Percentiles rank a stretch among this genome's conserved stretches.
These are phyloP conservation scores for Eucalyptus paniculata DNA, from an alignment of 345 rosid species.

Conservation along the genomic window DNA sequence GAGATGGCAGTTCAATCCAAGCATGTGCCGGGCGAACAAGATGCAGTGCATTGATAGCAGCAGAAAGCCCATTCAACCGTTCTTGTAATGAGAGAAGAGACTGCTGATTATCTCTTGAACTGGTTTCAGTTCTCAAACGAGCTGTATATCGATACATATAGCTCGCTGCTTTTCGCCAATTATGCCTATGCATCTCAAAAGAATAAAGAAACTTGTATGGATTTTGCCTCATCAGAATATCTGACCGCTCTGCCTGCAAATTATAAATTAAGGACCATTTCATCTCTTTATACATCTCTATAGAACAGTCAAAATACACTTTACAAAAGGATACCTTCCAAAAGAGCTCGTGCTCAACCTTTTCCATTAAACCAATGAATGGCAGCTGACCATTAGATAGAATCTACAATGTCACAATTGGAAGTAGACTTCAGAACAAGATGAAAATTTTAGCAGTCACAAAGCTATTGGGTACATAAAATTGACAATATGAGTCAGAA, in stretches of 20 bases:
- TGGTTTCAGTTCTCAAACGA: constrained; percentile 61
- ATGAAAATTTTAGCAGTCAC: not conserved
- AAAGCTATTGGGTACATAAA: not conserved
- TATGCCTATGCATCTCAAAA: constrained; percentile 84
- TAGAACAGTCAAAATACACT: not conserved
- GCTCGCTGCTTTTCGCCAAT: constrained; percentile 88
- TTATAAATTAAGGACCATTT: not conserved
- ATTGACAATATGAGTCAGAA: not conserved
- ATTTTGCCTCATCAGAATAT: constrained; percentile 59
- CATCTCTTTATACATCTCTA: not conserved
- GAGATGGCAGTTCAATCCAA: constrained; percentile 68
- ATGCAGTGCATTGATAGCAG: constrained; percentile 78
- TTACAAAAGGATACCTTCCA: constrained; percentile 69
- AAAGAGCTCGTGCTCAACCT: constrained; percentile 81
- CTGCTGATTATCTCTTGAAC: constrained; percentile 44
- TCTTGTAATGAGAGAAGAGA: constrained; percentile 49
- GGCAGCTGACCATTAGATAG: constrained; percentile 87
- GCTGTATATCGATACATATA: constrained; percentile 68
- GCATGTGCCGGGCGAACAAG: constrained; percentile 79
- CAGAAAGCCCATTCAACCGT: constrained; percentile 83
- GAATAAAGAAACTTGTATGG: constrained; percentile 91
- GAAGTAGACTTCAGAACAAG: not conserved
- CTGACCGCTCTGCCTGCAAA: constrained; percentile 77
- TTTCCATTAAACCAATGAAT: constrained; percentile 74
- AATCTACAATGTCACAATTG: constrained; percentile 21